A percentile compares a stretch with the other conserved stretches of the same genome.
Conservation (phyloP, 805 yeast species). For the Spathaspora sp. region DNA sequence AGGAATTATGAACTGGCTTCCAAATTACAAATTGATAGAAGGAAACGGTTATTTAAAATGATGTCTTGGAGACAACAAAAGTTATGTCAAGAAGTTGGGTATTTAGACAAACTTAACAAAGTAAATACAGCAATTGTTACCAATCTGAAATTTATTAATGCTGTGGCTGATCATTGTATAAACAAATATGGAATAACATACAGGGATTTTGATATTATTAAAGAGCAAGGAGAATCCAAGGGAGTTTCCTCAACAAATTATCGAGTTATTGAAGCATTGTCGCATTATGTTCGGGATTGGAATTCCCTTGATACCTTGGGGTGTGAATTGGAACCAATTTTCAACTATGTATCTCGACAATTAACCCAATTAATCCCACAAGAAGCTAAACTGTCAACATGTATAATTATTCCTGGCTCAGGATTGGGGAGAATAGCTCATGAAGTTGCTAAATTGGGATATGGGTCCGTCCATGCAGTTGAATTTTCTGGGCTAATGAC, state of each 20-base stretch:
- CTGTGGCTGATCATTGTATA: conserved; percentile 43
- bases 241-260: conserved; percentile 16
- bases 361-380: conserved; percentile 30
- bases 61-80: conserved; percentile 57
- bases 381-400: conserved; percentile 33
- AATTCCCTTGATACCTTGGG: conserved; percentile 15
- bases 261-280: conserved; percentile 60
- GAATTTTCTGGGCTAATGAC: conserved; percentile 80
- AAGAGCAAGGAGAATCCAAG: conserved; percentile 4
- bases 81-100: conserved; percentile 49
- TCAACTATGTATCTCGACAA: conserved; percentile 47
- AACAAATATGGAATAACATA: conserved; percentile 41
- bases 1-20: conserved; percentile 39
- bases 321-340: conserved; percentile 42
- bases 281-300: conserved; percentile 85
- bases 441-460: conserved; percentile 43
- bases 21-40: conserved; percentile 42
- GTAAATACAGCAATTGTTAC: conserved; percentile 45
- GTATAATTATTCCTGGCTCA: conserved; percentile 79
- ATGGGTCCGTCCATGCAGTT: conserved; percentile 58
- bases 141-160: conserved; percentile 47
- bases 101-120: conserved; percentile 46
- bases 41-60: conserved; percentile 39
- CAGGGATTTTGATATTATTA: conserved; percentile 23
- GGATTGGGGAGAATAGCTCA: conserved; percentile 81